These are phyloP conservation scores for Colletotrichum plurivorum DNA, from an alignment of 2,329 filamentous ascomycete species.

Conservation along the genomic window DNA sequence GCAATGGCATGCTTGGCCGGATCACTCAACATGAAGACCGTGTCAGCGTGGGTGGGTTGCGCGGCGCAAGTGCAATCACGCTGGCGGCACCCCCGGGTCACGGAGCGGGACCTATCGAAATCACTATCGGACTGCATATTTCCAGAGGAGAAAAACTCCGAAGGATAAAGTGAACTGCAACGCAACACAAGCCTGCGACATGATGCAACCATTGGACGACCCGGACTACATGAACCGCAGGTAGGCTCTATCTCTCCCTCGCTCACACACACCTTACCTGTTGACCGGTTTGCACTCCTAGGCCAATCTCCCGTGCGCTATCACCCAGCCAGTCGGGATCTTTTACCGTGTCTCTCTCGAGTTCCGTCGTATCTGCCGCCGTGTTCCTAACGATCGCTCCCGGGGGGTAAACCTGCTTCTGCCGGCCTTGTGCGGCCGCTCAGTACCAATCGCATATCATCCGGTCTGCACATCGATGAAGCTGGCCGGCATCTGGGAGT, in stretches of 20 bases:
- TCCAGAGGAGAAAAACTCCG: slow-evolving; percentile 34
- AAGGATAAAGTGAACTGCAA: slow-evolving; percentile 29
- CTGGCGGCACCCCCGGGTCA: slow-evolving; percentile 17
- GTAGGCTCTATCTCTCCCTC: too few species aligned
- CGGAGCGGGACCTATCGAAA: slow-evolving; percentile 30
- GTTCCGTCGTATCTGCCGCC: slow-evolving; percentile 5
- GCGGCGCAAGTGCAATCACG: slow-evolving; percentile 21
- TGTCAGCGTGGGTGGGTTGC: slow-evolving; percentile 26
- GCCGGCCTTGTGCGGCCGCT: slow-evolving; percentile 32
- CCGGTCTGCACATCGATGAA: slow-evolving; percentile 13
- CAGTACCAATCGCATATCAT: slow-evolving; percentile 11
- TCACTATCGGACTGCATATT: slow-evolving; percentile 24
- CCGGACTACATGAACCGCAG: background rate
- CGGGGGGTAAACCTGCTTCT: slow-evolving; percentile 14
- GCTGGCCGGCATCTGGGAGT: slow-evolving; percentile 8
- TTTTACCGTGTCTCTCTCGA: slow-evolving; percentile 5
- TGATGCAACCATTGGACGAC: slow-evolving; percentile 3
- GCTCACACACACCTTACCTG: slow-evolving; percentile 4
- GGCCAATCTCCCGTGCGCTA: slow-evolving; percentile 15
- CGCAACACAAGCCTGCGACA: slow-evolving; percentile 21
- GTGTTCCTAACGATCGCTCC: slow-evolving; percentile 18
- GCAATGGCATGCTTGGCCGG: slow-evolving; percentile 19
- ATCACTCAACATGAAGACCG: slow-evolving; percentile 18
- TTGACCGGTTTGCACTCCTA: slow-evolving; percentile 11
- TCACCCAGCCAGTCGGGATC: slow-evolving; percentile 13